A percentile compares a stretch with the other conserved stretches of the same genome.
Evolutionary conservation across 1,139 yeast species (phyloP).

Genomic region (Insectozyma bohioensis): DNA sequence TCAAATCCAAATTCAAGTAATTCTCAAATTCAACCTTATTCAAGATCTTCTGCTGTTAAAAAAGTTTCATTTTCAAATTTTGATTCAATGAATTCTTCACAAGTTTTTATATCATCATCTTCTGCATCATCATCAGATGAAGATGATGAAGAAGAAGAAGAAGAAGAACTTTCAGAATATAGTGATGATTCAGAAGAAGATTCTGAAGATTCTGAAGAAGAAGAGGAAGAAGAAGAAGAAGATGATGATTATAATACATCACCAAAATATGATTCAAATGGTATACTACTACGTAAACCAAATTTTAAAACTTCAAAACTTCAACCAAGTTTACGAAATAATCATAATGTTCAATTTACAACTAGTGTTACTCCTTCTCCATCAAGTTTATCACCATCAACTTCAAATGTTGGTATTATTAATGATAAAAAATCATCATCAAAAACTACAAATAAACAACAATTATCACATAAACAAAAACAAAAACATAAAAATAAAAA

Average conservation of each 20-base stretch:
- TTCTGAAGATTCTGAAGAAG: conserved; percentile 5
- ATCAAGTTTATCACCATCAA: conserved; percentile 12
- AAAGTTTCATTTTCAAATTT: conserved; percentile 17
- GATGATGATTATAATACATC: conserved; percentile 3
- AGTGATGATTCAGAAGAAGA: conserved; percentile 1
- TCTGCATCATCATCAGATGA: conserved; percentile 7
- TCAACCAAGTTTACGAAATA: not conserved
- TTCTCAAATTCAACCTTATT: conserved; percentile 12
- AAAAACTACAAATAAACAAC: conserved; percentile 1
- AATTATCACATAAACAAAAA: conserved; percentile 3
- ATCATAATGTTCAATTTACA: conserved; percentile 8
- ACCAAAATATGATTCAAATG: conserved; percentile 5
- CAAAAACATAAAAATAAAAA: not conserved
- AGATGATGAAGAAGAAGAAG: conserved; percentile 6
- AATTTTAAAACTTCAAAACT: conserved; percentile 6
- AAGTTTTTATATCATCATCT: conserved; percentile 9
- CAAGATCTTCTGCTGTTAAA: conserved; percentile 7
- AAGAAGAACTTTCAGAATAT: conserved; percentile 4
- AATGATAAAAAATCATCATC: too few relatives aligned
- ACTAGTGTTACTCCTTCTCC: conserved; percentile 15
- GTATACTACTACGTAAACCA: conserved; percentile 11
- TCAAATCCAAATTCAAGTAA: conserved; percentile 13
- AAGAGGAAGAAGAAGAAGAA: conserved; percentile 7
- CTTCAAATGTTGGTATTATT: too few relatives aligned
- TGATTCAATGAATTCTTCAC: conserved; percentile 13